These are phyloP conservation scores for Fabrea salina DNA, from an alignment of 169 alveolate species.

Conservation along the genomic window DNA sequence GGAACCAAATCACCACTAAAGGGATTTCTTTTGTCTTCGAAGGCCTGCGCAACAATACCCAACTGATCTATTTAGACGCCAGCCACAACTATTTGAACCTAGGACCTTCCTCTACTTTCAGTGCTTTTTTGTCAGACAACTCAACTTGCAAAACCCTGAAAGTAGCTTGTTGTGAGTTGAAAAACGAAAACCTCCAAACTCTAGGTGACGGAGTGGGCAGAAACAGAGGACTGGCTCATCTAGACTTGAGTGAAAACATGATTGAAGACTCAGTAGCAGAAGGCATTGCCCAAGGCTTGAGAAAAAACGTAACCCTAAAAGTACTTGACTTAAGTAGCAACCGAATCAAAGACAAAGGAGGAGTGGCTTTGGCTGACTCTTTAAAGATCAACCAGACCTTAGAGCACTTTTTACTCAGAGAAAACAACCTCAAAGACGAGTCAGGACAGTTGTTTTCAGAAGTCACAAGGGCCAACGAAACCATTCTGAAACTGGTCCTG, in stretches of 20 bases:
- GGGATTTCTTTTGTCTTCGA: conserved; percentile 41
- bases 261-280: conserved; percentile 23
- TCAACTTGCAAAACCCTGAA: conserved; percentile 36
- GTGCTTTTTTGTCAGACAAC: conserved; percentile 44
- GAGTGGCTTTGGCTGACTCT: not conserved
- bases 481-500: conserved; percentile 46
- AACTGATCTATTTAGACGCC: conserved; percentile 22
- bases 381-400: conserved; percentile 35
- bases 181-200: not conserved
- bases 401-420: conserved; percentile 32
- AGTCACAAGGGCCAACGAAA: conserved; percentile 49
- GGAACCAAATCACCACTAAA: conserved; percentile 36
- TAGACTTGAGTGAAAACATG: not conserved
- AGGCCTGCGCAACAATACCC: not conserved
- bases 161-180: not conserved
- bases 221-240: not conserved
- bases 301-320: not conserved
- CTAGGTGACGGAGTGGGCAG: not conserved
- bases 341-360: not conserved
- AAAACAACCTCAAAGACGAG: conserved; percentile 53
- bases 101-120: conserved; percentile 38
- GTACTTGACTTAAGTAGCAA: not conserved
- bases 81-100: conserved; percentile 46
- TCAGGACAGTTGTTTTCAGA: conserved; percentile 56
- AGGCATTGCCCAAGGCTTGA: not conserved